Base-by-base conservation (phyloP, 805 yeast species). In the Wickerhamomyces silvicola region DNA sequence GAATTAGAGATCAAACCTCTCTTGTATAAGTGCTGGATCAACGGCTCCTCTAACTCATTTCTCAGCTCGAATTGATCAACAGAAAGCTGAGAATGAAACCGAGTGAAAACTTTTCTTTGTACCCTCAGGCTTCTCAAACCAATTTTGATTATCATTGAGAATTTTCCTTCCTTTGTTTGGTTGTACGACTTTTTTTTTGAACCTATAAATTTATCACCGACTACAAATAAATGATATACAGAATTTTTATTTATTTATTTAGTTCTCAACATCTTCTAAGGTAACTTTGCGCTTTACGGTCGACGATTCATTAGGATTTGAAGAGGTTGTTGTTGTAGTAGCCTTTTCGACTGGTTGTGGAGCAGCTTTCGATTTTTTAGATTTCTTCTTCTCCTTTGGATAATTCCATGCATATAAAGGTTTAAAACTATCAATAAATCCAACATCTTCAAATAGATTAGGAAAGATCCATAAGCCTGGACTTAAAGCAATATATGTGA, bases 381-480 rank as follows among this genome's bases (percentile, higher is more conserved):
- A 35, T 11, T 22, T 19, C 28, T 50, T 46, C 18, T 46, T 50
- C 12, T 41, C 45, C 24, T 54, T 54, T 12, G 63, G 57, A 15
- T 52, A 59, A 30, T 64, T 46, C 48, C 52, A 48, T 13, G 38
- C 92, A 52, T 82, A 92, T n/a, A 80, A 45, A 4, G 98, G 98
- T 43, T 70, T 70, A 65, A 92, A 92, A 65, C 95, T 82, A 37
- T 90, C 97, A 38, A 90, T 52, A 42, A 92, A 81, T 16, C 97
- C 95, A 48, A 94, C 88, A 53, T 92, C 98, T 41, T 80, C 98
- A 60, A 88, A 92, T 52, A 92, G 67, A 54, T 90, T 90, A 35
- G 98, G 98, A 70, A 86, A 90, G 28, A 92, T 56, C 98, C 98
- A 92, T 54, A 92, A 70, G n/a, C 94, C 95, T 26, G 76, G 75